Percentiles rank a stretch among this genome's conserved stretches.
Conservation (phyloP, 768 basidiomycete genomes). For the Tephrocybe sp. region DNA sequence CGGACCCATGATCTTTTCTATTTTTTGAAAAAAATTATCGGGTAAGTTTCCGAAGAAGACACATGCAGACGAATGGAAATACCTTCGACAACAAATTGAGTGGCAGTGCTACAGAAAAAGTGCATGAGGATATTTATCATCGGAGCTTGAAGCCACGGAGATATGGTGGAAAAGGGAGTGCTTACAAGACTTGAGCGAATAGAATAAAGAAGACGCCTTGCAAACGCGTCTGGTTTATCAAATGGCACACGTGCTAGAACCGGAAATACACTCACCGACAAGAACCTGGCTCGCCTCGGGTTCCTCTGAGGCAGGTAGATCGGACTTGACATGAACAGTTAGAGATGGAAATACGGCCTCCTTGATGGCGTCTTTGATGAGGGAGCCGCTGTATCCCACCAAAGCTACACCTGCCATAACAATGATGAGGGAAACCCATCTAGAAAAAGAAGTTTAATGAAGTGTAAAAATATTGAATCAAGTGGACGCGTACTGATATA, state of each 20-base stretch:
- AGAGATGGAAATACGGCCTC: slow-evolving; percentile 35
- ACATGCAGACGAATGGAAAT: slow-evolving; percentile 12
- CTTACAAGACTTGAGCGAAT: slow-evolving; percentile 93
- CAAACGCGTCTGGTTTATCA: slow-evolving; percentile 15
- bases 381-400: slow-evolving; percentile 87
- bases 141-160: slow-evolving; percentile 17
- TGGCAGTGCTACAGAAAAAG: slow-evolving; percentile 62
- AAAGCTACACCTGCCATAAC: slow-evolving; percentile 84
- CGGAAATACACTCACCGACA: slow-evolving; percentile 51
- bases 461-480: slow-evolving; percentile 1
- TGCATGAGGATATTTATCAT: slow-evolving; percentile 13
- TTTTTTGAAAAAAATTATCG: slow-evolving; percentile 1
- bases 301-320: slow-evolving; percentile 39
- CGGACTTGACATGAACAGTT: slow-evolving; percentile 26
- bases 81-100: slow-evolving; percentile 90
- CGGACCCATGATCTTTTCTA: slow-evolving; percentile 85
- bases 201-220: slow-evolving; percentile 87
- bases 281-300: slow-evolving; percentile 70
- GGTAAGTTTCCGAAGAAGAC: slow-evolving; percentile 8
- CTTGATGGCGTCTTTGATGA: slow-evolving; percentile 73
- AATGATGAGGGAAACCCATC: slow-evolving; percentile 87
- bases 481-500: slow-evolving; percentile 65
- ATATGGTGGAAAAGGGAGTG: slow-evolving; percentile 11
- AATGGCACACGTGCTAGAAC: slow-evolving; percentile 15
- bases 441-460: slow-evolving; percentile 25